Conservation (phyloP, 306 rosid species). For the Comarum palustre region DNA sequence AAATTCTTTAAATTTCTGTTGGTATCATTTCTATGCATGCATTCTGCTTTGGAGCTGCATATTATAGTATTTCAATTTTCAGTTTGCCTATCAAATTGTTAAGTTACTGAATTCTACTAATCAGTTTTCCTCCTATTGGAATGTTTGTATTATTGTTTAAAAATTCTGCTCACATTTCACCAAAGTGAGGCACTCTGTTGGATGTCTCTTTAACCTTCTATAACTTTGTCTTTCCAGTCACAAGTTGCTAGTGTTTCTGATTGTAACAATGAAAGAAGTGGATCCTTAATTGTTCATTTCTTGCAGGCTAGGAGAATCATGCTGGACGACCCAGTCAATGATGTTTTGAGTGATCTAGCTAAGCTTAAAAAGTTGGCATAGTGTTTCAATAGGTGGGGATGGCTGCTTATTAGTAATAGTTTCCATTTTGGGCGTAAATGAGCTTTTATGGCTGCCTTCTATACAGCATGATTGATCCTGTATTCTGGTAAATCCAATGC, state of each 20-base stretch:
- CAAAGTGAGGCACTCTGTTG: background rate
- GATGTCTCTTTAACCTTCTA: background rate
- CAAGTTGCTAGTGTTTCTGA: conserved; percentile 14
- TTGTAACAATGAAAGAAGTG: background rate
- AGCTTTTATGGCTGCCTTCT: background rate
- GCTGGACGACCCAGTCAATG: conserved; percentile 42
- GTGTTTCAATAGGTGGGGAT: conserved; percentile 26
- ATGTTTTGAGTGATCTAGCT: conserved; percentile 50
- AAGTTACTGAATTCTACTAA: background rate
- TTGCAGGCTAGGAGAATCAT: conserved; percentile 50
- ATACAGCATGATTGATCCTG: background rate
- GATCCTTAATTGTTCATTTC: background rate
- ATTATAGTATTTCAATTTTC: background rate
- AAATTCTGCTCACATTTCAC: background rate
- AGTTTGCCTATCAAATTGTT: background rate
- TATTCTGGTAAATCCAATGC: conserved; percentile 25
- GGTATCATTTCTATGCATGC: background rate
- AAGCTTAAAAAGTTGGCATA: conserved; percentile 40
- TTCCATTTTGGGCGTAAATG: conserved; percentile 1
- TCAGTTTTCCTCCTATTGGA: background rate
- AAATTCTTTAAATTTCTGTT: background rate
- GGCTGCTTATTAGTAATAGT: conserved; percentile 28
- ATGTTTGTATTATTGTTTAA: background rate
- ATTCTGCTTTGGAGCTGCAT: background rate
- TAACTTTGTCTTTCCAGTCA: background rate